Conservation (phyloP, 1,284 basidiomycete species). For the Ceratobasidium sp. region DNA sequence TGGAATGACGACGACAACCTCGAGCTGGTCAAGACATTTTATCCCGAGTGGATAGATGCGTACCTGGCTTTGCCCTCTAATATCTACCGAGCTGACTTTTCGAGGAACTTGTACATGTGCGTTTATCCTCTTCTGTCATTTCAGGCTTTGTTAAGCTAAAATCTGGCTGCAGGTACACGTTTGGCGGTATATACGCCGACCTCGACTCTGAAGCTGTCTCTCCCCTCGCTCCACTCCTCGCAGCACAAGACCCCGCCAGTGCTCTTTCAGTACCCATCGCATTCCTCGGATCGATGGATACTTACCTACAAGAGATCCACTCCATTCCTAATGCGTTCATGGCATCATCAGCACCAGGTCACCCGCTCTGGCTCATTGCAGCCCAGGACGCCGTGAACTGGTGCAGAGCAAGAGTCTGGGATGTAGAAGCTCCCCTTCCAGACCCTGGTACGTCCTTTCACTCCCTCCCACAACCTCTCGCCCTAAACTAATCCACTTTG, state of each 20-base stretch:
- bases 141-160: background rate
- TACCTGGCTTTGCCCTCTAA: conserved; percentile 6
- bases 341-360: conserved; percentile 11
- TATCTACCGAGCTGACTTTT: conserved; percentile 21
- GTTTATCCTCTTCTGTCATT: background rate
- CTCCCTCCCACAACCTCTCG: background rate
- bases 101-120: conserved; percentile 23
- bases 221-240: background rate
- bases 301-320: background rate
- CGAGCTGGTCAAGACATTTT: conserved; percentile 8
- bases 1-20: conserved; percentile 19
- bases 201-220: conserved; percentile 15
- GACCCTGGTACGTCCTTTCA: conserved; percentile 1
- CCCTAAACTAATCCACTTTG: background rate
- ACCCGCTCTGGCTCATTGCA: conserved; percentile 14
- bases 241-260: background rate
- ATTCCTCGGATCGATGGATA: conserved; percentile 18
- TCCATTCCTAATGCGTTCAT: conserved; percentile 13
- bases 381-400: conserved; percentile 24
- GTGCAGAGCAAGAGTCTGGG: conserved; percentile 18
- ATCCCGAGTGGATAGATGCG: conserved; percentile 13
- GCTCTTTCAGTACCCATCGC: background rate
- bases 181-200: conserved; percentile 35
- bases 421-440: background rate
- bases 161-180: conserved; percentile 5